phyloP scores from a whole-genome alignment of 73 alveolate genomes.

The Symbiodinium natans region DNA sequence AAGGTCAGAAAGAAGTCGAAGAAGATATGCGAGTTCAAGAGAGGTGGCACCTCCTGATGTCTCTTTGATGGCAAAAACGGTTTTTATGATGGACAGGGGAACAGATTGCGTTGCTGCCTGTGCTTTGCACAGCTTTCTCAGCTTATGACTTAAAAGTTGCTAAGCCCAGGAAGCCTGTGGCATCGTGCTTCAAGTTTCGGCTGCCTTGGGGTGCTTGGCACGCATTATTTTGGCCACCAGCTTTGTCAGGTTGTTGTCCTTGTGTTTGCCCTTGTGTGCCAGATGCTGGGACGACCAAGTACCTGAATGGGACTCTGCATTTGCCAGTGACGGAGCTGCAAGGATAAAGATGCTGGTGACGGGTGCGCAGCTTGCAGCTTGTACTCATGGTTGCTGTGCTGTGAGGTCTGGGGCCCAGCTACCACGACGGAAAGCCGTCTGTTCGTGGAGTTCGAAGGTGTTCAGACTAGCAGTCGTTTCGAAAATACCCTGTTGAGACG shows the following conservation, averaged over 20 bases:
- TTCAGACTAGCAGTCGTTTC: background rate
- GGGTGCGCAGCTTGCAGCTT: background rate
- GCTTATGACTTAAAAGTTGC: too few relatives aligned
- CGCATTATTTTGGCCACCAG: background rate
- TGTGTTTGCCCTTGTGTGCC: background rate
- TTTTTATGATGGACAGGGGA: too few relatives aligned
- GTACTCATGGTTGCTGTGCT: background rate
- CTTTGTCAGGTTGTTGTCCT: background rate
- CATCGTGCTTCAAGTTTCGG: constrained; percentile 75
- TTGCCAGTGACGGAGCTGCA: constrained; percentile 12
- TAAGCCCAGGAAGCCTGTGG: constrained; percentile 43
- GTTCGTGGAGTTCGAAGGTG: constrained; percentile 40
- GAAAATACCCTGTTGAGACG: background rate
- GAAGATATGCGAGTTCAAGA: constrained; percentile 56
- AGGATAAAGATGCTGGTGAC: background rate
- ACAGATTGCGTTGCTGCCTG: too few relatives aligned
- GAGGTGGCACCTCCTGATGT: constrained; percentile 43
- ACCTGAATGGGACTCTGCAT: constrained; percentile 15
- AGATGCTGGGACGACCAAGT: constrained; percentile 41
- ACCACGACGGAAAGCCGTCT: constrained; percentile 83
- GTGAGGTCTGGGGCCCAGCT: constrained; percentile 83
- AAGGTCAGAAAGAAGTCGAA: constrained; percentile 48
- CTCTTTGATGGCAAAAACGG: background rate
- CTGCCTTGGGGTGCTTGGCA: constrained; percentile 52
- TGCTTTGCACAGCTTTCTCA: too few relatives aligned